Percentiles rank a stretch among this genome's conserved stretches.
These are phyloP conservation scores for Filosporella fistucella DNA, from an alignment of 495 filamentous ascomycete species.

Conservation along the genomic window DNA sequence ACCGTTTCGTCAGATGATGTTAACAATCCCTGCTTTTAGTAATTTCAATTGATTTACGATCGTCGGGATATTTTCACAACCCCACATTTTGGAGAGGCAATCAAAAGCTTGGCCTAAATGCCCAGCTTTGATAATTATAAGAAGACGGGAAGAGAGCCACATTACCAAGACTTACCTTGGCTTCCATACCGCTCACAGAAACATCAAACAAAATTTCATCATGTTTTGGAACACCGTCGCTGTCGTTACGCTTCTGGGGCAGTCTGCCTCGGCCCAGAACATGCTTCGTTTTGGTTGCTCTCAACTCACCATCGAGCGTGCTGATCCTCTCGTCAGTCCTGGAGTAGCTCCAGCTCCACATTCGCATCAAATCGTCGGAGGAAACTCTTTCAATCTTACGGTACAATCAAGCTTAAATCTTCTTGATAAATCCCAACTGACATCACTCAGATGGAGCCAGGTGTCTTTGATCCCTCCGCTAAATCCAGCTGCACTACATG, in stretches of 20 bases:
- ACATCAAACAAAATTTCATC: too few species aligned
- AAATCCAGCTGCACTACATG: conserved; percentile 58
- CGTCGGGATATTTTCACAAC: not conserved
- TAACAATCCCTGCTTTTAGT: not conserved
- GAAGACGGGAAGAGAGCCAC: not conserved
- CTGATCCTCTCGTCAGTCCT: conserved; percentile 60
- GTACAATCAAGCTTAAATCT: conserved; percentile 18
- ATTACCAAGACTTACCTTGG: not conserved
- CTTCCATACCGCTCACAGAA: not conserved
- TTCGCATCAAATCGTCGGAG: conserved; percentile 61
- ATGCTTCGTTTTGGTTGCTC: conserved; percentile 43
- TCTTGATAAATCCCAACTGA: conserved; percentile 45
- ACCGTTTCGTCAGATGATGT: conserved; percentile 9
- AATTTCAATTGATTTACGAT: not conserved
- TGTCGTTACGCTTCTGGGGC: conserved; percentile 39
- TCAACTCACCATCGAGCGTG: conserved; percentile 39
- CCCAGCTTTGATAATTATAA: too few species aligned
- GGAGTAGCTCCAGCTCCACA: conserved; percentile 46
- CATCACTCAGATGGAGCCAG: conserved; percentile 33
- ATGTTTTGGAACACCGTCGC: conserved; percentile 47
- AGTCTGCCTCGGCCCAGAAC: conserved; percentile 34
- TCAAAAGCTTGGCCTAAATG: conserved; percentile 1
- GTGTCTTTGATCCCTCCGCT: conserved; percentile 25
- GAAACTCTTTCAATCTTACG: conserved; percentile 54
- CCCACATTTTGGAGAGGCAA: conserved; percentile 3